These are phyloP conservation scores for Papiliotrema terrestris DNA, from an alignment of 1,284 basidiomycete species.

Conservation along the genomic window DNA sequence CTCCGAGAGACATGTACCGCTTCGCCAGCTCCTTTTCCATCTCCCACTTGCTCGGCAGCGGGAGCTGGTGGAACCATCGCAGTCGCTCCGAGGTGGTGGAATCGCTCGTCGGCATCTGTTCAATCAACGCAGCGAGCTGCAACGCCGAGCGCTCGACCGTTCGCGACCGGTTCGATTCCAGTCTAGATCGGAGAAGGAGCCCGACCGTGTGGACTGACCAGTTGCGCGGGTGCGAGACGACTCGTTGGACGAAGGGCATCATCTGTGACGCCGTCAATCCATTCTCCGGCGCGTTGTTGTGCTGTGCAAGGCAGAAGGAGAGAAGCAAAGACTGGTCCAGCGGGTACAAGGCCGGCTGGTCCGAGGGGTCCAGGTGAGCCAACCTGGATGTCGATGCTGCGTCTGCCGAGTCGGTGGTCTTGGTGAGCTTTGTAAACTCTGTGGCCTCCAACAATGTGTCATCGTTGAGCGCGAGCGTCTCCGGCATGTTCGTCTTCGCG, in stretches of 20 bases:
- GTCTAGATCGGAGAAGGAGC: conserved; percentile 79
- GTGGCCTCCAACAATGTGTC: conserved; percentile 95
- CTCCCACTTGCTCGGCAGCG: conserved; percentile 83
- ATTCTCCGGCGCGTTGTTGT: conserved; percentile 78
- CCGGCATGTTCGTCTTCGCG: conserved; percentile 55
- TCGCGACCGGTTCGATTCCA: conserved; percentile 78
- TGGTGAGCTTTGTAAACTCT: conserved; percentile 62
- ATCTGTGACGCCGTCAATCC: conserved; percentile 87
- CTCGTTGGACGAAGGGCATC: conserved; percentile 80
- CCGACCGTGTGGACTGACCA: conserved; percentile 96
- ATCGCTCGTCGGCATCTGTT: conserved; percentile 89
- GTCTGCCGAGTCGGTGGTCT: conserved; percentile 41
- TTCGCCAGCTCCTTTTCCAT: conserved; percentile 82
- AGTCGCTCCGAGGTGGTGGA: conserved; percentile 61
- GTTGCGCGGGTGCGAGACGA: conserved; percentile 79
- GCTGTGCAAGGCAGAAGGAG: conserved; percentile 81
- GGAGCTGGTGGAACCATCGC: conserved; percentile 70
- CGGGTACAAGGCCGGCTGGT: conserved; percentile 81
- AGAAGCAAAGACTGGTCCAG: conserved; percentile 88
- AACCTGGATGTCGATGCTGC: conserved; percentile 45
- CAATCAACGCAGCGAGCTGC: conserved; percentile 87
- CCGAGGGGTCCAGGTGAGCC: conserved; percentile 69
- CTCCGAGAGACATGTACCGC: conserved; percentile 76
- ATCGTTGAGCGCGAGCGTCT: conserved; percentile 83
- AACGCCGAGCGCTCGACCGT: conserved; percentile 85